Percentiles rank a stretch among this genome's conserved stretches.
Conservation (phyloP, 106 monocot genomes). For the Cymbidium sinense region DNA sequence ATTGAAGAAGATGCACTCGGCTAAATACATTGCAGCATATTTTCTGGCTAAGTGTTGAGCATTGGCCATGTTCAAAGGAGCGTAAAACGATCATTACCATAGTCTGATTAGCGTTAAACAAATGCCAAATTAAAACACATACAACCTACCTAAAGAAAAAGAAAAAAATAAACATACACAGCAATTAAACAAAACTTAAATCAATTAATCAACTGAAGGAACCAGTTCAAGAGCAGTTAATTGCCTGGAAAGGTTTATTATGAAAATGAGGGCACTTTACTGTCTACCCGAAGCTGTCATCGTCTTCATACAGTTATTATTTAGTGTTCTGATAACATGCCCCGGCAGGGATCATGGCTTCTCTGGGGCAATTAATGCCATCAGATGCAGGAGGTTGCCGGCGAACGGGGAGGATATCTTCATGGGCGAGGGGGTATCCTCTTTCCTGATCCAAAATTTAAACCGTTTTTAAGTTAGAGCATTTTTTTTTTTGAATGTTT, state of each 20-base stretch:
- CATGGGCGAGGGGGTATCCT: slow-evolving; percentile 94
- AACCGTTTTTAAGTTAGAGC: neutral
- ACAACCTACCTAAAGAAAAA: too few relatives aligned
- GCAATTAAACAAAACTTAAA: too few relatives aligned
- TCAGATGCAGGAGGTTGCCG: slow-evolving; percentile 99
- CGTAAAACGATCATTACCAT: too few relatives aligned
- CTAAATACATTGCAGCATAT: neutral
- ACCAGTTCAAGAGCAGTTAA: too few relatives aligned
- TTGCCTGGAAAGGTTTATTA: neutral
- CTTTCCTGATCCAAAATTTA: neutral
- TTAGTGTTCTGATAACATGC: slow-evolving; percentile 95
- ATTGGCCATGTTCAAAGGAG: neutral
- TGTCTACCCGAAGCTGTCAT: neutral
- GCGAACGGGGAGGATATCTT: slow-evolving; percentile 96
- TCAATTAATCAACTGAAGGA: too few relatives aligned
- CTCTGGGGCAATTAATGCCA: slow-evolving; percentile 54
- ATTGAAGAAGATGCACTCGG: neutral
- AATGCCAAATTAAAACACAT: too few relatives aligned
- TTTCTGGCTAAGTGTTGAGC: neutral
- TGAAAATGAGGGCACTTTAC: neutral
- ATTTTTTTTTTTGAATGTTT: neutral
- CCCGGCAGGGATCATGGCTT: slow-evolving; percentile 97
- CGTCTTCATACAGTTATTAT: neutral
- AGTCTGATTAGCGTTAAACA: too few relatives aligned
- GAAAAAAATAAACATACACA: too few relatives aligned